Base-by-base conservation (phyloP, 1,284 basidiomycete species). In the Ceratobasidium theobromae region DNA sequence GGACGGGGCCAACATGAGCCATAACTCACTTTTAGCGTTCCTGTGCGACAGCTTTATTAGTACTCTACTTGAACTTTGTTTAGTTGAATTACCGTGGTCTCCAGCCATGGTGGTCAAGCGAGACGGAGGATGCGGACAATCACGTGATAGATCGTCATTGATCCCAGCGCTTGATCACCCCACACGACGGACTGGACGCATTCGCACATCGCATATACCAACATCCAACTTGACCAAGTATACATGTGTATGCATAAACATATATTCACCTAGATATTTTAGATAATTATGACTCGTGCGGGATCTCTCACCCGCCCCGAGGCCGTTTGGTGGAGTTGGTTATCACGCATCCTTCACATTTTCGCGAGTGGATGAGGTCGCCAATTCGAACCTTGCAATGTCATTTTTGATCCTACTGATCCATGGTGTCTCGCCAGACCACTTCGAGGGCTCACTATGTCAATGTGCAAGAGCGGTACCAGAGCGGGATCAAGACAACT, bases 271-370 rank as follows among this genome's bases (percentile, higher is more conserved):
- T 5, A 53, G 38, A 38, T n/a, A 43, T 14, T 21, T 16, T 21
- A 43, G 4, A 43, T 21, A 4, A 14, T 43, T 5, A 4, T 14
- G 23, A 3, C 14, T 43, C 41, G 9, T n/a, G n/a, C n/a, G n/a
- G n/a, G 35, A 9, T 40, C n/a, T 40, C n/a, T 40, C n/a, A n/a
- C 35, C 35, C n/a, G n/a, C n/a, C n/a, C 21, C 21, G 27, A 48
- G 52, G 52, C 52, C 52, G 52, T 53, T 53, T 53, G 52, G 52
- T 53, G 52, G 33, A 53, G 52, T 53, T 53, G 52, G 52, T 53
- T 53, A 53, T 53, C 52, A 53, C 52, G 52, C 52, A 53, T 53
- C 52, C 52, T 53, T 53, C 52, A 53, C 52, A 53, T 35, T 3
- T 6, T 30, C 14, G 40, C 21, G 32, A 35, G 21, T 33, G 52